Evolutionary conservation across 805 yeast genomes (phyloP), one percentile per base, ranked within the genome.

Genomic region (Yamadazyma tumulicola): DNA sequence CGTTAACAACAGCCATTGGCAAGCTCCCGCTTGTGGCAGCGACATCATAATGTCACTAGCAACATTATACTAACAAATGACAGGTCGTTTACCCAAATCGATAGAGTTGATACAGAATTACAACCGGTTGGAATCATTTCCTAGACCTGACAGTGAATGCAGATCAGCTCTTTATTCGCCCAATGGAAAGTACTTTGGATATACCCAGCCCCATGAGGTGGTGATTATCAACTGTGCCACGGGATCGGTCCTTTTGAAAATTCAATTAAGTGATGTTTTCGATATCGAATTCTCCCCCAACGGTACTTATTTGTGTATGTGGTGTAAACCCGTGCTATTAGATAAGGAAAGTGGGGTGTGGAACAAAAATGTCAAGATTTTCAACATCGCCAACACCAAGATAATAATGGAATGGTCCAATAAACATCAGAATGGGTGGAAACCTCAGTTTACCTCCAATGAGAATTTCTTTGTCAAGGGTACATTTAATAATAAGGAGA

Each of bases 211-310:
- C 17, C 59, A 65, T 17, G 63, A 64, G 34, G 85, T 85, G 32
- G 62, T 67, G 12, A 66, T 86, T 18, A 63, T 77, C 29, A 71
- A 76, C 48, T 79, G 40, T 13, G n/a, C 29, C 3, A 45, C 83
- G 14, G 60, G 65, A 5, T 48, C 62, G 12, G 27, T 59, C 13
- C 53, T 74, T 28, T 64, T 69, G 35, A 64, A 59, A 29, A 59
- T 87, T 32, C 77, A 74, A 23, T 62, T 79, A 31, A 54, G 67
- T 20, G 95, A 87, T 43, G 85, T 81, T 12, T 79, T 81, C 51
- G 97, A 93, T 54, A 55, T 93, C 49, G 77, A 78, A 42, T 88
- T 93, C 57, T 85, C 96, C n/a, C 95, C 97, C 7, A 69, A 75
- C 31, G 97, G 96, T 11, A 76, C 78, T 29, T 89, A 70, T 53